These are phyloP conservation scores for Cladophialophora exuberans DNA, from an alignment of 2,329 filamentous ascomycete genomes.

Conservation along the genomic window DNA sequence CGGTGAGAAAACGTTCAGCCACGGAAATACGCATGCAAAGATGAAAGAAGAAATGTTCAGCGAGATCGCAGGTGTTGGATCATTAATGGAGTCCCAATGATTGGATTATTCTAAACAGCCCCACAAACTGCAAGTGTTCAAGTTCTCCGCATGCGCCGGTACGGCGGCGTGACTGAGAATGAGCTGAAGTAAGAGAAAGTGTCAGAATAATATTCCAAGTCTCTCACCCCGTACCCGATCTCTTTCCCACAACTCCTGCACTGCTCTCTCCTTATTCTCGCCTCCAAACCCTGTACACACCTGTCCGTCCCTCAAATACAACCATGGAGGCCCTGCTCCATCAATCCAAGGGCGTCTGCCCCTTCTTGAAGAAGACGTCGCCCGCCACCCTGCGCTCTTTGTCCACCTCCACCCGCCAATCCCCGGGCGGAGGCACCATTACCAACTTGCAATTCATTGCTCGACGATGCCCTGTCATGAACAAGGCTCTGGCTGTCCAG, in stretches of 20 bases:
- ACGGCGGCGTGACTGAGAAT: too few species aligned
- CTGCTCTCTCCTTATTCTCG: background rate
- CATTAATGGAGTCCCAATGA: background rate
- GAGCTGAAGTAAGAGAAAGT: too few species aligned
- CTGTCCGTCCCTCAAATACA: background rate
- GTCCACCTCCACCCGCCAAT: slow-evolving; percentile 68
- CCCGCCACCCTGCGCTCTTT: slow-evolving; percentile 88
- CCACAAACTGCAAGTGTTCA: too few species aligned
- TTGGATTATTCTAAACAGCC: too few species aligned
- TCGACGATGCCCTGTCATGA: slow-evolving; percentile 97
- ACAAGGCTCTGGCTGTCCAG: slow-evolving; percentile 92
- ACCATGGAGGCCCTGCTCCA: slow-evolving; percentile 90
- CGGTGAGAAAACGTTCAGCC: background rate
- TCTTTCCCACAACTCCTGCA: too few species aligned
- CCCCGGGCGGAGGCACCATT: slow-evolving; percentile 86
- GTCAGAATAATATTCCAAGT: too few species aligned
- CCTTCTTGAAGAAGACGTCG: slow-evolving; percentile 93
- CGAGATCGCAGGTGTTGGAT: background rate
- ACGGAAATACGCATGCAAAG: background rate
- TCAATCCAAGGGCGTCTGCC: slow-evolving; percentile 95
- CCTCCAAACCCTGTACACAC: background rate
- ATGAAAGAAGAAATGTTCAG: slow-evolving; percentile 4
- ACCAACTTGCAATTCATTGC: slow-evolving; percentile 94
- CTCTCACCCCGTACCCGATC: too few species aligned
- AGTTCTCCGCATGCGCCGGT: too few species aligned